Base-by-base conservation (phyloP, 495 filamentous ascomycete genomes). In the Daldinia childiae region DNA sequence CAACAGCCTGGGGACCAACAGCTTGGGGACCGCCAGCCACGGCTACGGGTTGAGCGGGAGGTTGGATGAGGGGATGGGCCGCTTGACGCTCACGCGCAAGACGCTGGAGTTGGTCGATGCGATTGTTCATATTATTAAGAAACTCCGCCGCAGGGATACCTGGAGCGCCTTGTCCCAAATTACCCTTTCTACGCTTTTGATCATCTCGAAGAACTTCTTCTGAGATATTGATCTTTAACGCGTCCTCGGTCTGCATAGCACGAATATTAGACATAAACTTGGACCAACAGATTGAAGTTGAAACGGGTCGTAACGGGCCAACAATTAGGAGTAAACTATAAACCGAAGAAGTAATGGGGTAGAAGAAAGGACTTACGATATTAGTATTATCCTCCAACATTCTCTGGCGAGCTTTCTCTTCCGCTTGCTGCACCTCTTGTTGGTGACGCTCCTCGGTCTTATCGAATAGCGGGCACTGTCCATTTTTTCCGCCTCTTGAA, bases 401-500 rank as follows among this genome's bases (percentile, higher is more conserved):
- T 69, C 83, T 83, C 62, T 84, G 83, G n/a, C 88, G 82, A 3
- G 88, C 86, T 38, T 80, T 81, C 58, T 83, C 83, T 69, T 90
- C 89, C 6, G 93, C 93, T 29, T 82, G 82, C 30, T 85, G 79
- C 6, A 94, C 87, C 56, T 94, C 92, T 5, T 86, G 67, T 48
- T 91, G 77, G 55, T 93, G 90, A 0, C 90, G 87, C 50, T 83
- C 68, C 50, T 90, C 84, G 4, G 81, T 80, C 3, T 85, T 85
- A 59, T 95, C 92, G 66, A 90, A 89, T 0, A 93, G 77, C 6
- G 86, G 88, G 68, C 92, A 96, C 55, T 86, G 86, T 9, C 85
- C 84, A 0, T 29, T 8, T 62, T 79, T 81, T 4, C 83, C 83
- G 4, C 83, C 82, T 27, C 85, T 68, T 0, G 29, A 51, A 2